A percentile compares a stretch with the other conserved stretches of the same genome.
Conservation (phyloP, 192 early-diverging fungal genomes). For the Phycomyces nitens region DNA sequence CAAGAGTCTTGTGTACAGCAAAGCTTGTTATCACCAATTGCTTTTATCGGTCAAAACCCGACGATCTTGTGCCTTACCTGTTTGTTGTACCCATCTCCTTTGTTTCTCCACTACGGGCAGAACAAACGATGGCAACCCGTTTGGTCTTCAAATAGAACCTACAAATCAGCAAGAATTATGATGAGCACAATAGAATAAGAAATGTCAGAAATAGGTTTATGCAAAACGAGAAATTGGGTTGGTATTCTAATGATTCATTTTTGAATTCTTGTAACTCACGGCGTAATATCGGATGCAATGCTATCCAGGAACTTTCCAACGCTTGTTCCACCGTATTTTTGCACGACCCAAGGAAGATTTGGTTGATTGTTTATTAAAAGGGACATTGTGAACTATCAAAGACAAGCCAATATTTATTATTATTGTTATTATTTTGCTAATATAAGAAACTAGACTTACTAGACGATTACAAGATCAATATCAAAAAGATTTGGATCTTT, state of each 20-base stretch:
- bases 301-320: slow-evolving; percentile 71
- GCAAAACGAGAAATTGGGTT: not conserved
- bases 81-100: slow-evolving; percentile 87
- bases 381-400: not conserved
- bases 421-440: too few relatives aligned
- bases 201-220: not conserved
- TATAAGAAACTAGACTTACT: too few relatives aligned
- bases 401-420: too few relatives aligned
- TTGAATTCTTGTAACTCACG: slow-evolving; percentile 45
- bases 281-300: slow-evolving; percentile 65
- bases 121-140: slow-evolving; percentile 80
- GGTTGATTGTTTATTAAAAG: slow-evolving; percentile 5
- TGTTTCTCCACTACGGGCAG: slow-evolving; percentile 78
- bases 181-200: not conserved
- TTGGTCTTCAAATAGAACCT: slow-evolving; percentile 48
- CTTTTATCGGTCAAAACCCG: too few relatives aligned
- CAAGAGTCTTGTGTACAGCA: slow-evolving; percentile 35
- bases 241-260: too few relatives aligned
- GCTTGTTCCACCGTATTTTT: slow-evolving; percentile 90
- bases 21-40: too few relatives aligned
- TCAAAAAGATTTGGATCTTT: not conserved
- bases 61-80: slow-evolving; percentile 35
- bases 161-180: not conserved
- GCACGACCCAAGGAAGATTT: slow-evolving; percentile 50
- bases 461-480: too few relatives aligned